Evolutionary conservation across 257 asterid species (phyloP).

Genomic region (Rubia yunnanensis): DNA sequence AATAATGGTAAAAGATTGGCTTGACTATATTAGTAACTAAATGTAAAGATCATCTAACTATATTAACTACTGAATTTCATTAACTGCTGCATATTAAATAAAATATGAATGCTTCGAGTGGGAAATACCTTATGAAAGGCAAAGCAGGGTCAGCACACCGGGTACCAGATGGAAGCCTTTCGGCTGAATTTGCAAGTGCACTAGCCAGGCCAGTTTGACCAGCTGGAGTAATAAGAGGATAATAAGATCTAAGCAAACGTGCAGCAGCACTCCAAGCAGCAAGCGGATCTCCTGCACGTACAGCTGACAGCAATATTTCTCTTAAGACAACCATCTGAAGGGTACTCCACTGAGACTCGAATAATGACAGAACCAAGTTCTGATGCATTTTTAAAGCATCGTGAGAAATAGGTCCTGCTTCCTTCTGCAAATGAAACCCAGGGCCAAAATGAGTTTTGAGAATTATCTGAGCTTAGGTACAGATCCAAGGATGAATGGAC

Average conservation of each 20-base stretch:
- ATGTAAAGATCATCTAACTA: not conserved
- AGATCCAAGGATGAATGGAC: not conserved
- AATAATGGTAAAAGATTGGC: not conserved
- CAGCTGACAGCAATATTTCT: slow-evolving; percentile 91
- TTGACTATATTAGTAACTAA: not conserved
- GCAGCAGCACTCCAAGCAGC: slow-evolving; percentile 99
- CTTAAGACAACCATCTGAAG: slow-evolving; percentile 98
- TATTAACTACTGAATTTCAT: not conserved
- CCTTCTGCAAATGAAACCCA: slow-evolving; percentile 32
- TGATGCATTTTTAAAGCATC: slow-evolving; percentile 83
- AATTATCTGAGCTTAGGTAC: not conserved
- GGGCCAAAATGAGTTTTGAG: not conserved
- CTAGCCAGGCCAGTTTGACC: slow-evolving; percentile 94
- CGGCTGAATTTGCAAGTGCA: slow-evolving; percentile 81
- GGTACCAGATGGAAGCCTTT: slow-evolving; percentile 93
- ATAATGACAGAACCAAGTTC: slow-evolving; percentile 68
- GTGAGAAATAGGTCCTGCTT: slow-evolving; percentile 39
- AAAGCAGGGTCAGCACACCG: slow-evolving; percentile 95
- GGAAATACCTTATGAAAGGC: slow-evolving; percentile 80
- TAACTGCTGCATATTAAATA: not conserved
- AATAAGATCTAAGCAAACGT: slow-evolving; percentile 89
- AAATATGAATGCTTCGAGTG: slow-evolving; percentile 4
- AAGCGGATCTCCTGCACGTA: slow-evolving; percentile 97
- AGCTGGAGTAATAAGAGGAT: slow-evolving; percentile 94
- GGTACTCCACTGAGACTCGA: slow-evolving; percentile 98